A percentile compares a stretch with the other conserved stretches of the same genome.
Evolutionary conservation across 2,329 filamentous ascomycete species (phyloP).

Genomic region (Cercospora zeina): DNA sequence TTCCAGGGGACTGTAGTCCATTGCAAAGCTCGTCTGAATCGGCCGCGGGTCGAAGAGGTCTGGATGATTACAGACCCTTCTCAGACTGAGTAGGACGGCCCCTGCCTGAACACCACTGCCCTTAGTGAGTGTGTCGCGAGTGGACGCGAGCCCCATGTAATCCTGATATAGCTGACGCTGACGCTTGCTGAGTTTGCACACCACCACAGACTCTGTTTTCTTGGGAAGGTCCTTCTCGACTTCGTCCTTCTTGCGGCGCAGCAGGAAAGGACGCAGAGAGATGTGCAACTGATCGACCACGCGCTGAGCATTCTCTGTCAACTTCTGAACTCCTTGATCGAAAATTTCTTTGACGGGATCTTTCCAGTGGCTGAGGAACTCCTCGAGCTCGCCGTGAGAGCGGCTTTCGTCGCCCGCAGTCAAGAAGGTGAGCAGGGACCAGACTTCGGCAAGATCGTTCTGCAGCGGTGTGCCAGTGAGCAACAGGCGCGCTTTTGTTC

Average conservation of each 20-base stretch:
- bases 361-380: constrained; percentile 95
- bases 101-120: constrained; percentile 98
- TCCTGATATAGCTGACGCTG: constrained; percentile 96
- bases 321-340: constrained; percentile 87
- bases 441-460: constrained; percentile 94
- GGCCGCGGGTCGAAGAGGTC: constrained; percentile 94
- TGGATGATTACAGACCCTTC: constrained; percentile 97
- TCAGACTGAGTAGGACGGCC: constrained; percentile 94
- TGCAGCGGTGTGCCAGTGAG: constrained; percentile 94
- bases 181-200: constrained; percentile 90
- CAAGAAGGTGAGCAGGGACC: constrained; percentile 94
- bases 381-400: constrained; percentile 82
- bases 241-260: constrained; percentile 88
- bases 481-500: constrained; percentile 81
- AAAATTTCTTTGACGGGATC: constrained; percentile 94
- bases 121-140: constrained; percentile 80
- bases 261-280: constrained; percentile 84
- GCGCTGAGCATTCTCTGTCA: constrained; percentile 89
- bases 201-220: constrained; percentile 96
- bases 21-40: constrained; percentile 95
- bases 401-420: constrained; percentile 87
- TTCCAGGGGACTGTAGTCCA: constrained; percentile 68
- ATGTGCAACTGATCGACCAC: constrained; percentile 94
- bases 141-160: constrained; percentile 87
- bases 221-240: constrained; percentile 99